Evolutionary conservation across 2,329 filamentous ascomycete genomes (phyloP), one percentile per base, ranked within the genome.

Genomic region (Xylaria sp.): DNA sequence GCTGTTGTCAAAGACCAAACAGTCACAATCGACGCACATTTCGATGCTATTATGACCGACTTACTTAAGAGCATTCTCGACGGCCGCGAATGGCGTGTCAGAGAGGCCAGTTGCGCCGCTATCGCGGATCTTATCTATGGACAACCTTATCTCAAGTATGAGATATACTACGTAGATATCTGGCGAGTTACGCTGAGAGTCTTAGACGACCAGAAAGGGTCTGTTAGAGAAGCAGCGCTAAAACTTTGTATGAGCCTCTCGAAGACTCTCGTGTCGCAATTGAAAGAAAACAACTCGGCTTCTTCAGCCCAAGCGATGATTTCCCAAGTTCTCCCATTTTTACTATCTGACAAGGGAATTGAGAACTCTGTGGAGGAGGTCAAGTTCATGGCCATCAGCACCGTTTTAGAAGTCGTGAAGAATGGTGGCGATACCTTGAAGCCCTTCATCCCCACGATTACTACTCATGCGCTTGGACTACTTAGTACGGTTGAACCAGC

Each of bases 201-300:
- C 0, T 84, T 98, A 6, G 96, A 99, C 78, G 96, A 99, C 78
- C 97, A 98, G 79, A 99, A 99, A 78, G 91, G 91, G 8, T 94
- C 91, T 0, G 96, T 99, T 4, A 88, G 96, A 60, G 85, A 87
- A 41, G 92, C 94, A 1, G 96, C 96, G 1, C 85, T 94, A 53
- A 90, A 90, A 67, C 85, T 99, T 4, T 97, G 94, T 75, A 90
- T 94, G 78, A 89, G 90, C 0, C 84, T 99, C 41, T 97, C 94
- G 0, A 94, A 93, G 60, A 92, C 93, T 18, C 86, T 98, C 15
- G 93, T 97, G 3, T 90, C 94, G 32, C 92, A 94, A 67, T 86
- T 97, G 1, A 93, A 97, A 78, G 90, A 93, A 52, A 92, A 92
- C 43, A 90, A 90, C 62, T 85, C 87, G 32, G 86, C 89, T 0